Base-by-base conservation (phyloP, 192 early-diverging fungal species). In the Podila verticillata region DNA sequence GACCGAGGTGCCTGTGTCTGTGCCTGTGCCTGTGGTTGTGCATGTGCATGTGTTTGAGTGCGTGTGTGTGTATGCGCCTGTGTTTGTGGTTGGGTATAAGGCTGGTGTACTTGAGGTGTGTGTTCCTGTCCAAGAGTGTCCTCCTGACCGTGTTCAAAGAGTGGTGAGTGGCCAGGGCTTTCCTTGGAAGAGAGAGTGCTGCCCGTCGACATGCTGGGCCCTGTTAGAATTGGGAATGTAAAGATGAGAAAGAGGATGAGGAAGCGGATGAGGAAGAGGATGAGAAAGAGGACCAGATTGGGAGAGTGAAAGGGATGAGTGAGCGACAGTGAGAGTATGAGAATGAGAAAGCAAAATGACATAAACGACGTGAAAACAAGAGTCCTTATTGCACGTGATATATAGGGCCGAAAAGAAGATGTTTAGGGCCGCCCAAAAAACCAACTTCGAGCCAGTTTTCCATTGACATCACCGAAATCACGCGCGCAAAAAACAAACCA, bases 1-100 rank as follows among this genome's bases (percentile, higher is more conserved):
- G 77, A 72, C 77, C 77, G 32, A 6, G 77, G 70, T 2, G 58
- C 24, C 9, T 48, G 8, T 44, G 36, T 24, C n/a, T 54, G 22
- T 34, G 26, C 51, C 51, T 54, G 51, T 54, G 20, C 7, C 22
- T 7, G 51, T n/a, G 6, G 20, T 54, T 54, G 44, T 22, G 19
- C 61, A 15, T 10, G 20, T 57, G 61, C 28, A 66, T 58, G 54
- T 48, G 30, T 26, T 48, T 54, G 66, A 49, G 26, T 22, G 19
- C 61, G 15, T 10, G 20, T 57, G 61, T 58, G 54, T 48, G 30
- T 26, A 48, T 54, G 66, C 36, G 26, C 47, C 49, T 47, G 49
- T 22, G 60, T 26, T 0, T 65, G 61, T 48, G 29, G 30, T 24
- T 12, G 65, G 7, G n/a, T 15, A 7, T 56, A 48, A n/a, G 7